Evolutionary conservation across 306 rosid genomes (phyloP), one percentile per base, ranked within the genome.

Genomic region (Herpetospermum pedunculosum): DNA sequence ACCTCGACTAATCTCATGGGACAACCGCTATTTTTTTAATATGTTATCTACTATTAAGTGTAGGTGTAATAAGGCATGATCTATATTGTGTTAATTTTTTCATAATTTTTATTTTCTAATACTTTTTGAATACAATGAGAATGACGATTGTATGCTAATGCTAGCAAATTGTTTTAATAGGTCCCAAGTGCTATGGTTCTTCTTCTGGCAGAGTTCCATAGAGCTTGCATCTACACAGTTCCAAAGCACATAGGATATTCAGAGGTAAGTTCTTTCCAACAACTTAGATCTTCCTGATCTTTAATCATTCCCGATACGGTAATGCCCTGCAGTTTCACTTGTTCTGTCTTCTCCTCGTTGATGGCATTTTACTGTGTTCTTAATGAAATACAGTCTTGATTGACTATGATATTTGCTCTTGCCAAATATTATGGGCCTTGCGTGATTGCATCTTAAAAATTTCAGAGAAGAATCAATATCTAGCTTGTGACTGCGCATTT

Each of bases 151-250:
- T 32, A 35, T 63, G 35, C 72, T 68, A 69, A 74, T 1, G 23
- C 16, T 35, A 41, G 52, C 77, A 67, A 40, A 62, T 72, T 13
- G 43, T 79, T 81, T 77, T 75, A 77, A 59, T 75, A 93, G 98
- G 86, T 86, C 76, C 97, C 97, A 32, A 74, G 75, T 58, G 87
- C 76, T 47, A 83, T 88, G 97, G 95, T 87, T 88, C 29, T 93
- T 78, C 75, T 93, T 81, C 89, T 93, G 4, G 98, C 97, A 13
- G 98, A 93, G 89, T 82, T 93, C 58, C 90, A 93, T 72, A 79
- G 41, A 82, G 96, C 87, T 79, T 93, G 96, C 79, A 82, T 84
- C 38, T 93, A 91, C 86, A 86, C 96, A 40, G 92, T 91, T 70
- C 98, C 97, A 60, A 93, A 93, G 87, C 96, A 91, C 87, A 15